Percentiles rank a stretch among this genome's conserved stretches.
Conservation (phyloP, 2,329 filamentous ascomycete genomes). For the Colletotrichum plurivorum region DNA sequence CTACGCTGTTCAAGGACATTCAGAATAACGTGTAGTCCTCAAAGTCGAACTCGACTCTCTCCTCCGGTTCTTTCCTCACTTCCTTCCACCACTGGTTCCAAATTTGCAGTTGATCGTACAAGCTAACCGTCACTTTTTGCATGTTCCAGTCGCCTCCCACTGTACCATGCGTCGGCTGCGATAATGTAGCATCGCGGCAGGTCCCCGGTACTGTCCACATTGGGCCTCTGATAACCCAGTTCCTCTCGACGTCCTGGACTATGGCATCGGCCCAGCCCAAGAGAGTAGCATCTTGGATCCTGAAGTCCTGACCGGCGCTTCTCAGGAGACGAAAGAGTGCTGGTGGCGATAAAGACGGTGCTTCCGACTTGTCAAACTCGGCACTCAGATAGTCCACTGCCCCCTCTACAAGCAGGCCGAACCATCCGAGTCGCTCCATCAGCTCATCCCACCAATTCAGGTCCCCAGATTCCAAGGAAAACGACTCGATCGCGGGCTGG, state of each 20-base stretch:
- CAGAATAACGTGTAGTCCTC: conserved; percentile 32
- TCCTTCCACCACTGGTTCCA: conserved; percentile 54
- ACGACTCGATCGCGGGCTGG: conserved; percentile 40
- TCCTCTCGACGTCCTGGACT: conserved; percentile 58
- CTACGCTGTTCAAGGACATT: conserved; percentile 4
- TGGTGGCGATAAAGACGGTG: conserved; percentile 1
- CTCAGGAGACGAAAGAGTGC: conserved; percentile 43
- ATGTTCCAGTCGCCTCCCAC: conserved; percentile 49
- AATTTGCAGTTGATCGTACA: conserved; percentile 48
- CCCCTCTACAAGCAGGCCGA: conserved; percentile 28
- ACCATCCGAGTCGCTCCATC: conserved; percentile 4
- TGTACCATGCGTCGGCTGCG: conserved; percentile 54
- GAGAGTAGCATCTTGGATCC: conserved; percentile 48
- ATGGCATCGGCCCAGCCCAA: conserved; percentile 59
- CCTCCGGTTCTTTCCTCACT: conserved; percentile 12
- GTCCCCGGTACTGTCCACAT: conserved; percentile 56
- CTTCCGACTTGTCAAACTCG: conserved; percentile 11
- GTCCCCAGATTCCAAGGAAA: conserved; percentile 28
- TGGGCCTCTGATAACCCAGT: conserved; percentile 56
- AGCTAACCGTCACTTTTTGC: conserved; percentile 47
- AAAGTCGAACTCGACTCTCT: conserved; percentile 9
- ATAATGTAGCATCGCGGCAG: conserved; percentile 49
- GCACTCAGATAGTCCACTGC: conserved; percentile 32
- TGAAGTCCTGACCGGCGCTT: conserved; percentile 4
- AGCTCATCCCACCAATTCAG: conserved; percentile 29